These are phyloP conservation scores for Dipodascus albidus DNA, from an alignment of 805 yeast genomes.

Conservation along the genomic window DNA sequence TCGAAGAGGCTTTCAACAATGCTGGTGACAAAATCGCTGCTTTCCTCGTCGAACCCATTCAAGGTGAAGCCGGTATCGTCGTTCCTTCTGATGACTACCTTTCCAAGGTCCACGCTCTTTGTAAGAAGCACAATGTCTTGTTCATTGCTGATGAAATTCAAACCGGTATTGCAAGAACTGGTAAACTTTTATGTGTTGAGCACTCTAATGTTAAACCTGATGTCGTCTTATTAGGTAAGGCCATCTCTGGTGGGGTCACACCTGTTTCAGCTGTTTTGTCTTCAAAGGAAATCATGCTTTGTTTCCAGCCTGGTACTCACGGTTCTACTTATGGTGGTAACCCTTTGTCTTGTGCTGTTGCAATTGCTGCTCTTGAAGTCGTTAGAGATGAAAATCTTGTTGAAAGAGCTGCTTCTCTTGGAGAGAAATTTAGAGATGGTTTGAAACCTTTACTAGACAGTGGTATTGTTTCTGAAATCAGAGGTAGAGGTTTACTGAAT, in stretches of 20 bases:
- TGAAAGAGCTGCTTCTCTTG: slow-evolving; percentile 63
- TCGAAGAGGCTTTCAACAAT: slow-evolving; percentile 65
- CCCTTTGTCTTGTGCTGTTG: slow-evolving; percentile 86
- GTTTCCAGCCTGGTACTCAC: slow-evolving; percentile 89
- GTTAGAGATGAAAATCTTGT: slow-evolving; percentile 79
- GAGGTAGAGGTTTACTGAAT: slow-evolving; percentile 79
- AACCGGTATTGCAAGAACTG: slow-evolving; percentile 96
- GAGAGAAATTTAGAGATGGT: slow-evolving; percentile 50
- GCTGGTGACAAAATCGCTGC: slow-evolving; percentile 91
- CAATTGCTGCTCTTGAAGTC: slow-evolving; percentile 87
- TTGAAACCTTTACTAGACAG: slow-evolving; percentile 25
- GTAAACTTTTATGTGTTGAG: slow-evolving; percentile 84
- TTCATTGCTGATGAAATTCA: slow-evolving; percentile 95
- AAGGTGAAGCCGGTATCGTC: slow-evolving; percentile 97
- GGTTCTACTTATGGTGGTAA: slow-evolving; percentile 98
- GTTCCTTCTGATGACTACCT: slow-evolving; percentile 84
- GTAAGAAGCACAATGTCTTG: slow-evolving; percentile 74
- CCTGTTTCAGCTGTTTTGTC: slow-evolving; percentile 90
- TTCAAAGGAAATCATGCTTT: slow-evolving; percentile 79
- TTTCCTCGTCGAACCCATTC: slow-evolving; percentile 86
- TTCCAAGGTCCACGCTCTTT: slow-evolving; percentile 55
- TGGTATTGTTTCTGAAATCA: slow-evolving; percentile 48
- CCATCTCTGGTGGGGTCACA: slow-evolving; percentile 87
- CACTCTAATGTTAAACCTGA: slow-evolving; percentile 83
- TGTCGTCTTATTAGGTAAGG: slow-evolving; percentile 82